Evolutionary conservation across 1,139 yeast species (phyloP), one percentile per base, ranked within the genome.

Genomic region (Nakaseomyces nivariensis): DNA sequence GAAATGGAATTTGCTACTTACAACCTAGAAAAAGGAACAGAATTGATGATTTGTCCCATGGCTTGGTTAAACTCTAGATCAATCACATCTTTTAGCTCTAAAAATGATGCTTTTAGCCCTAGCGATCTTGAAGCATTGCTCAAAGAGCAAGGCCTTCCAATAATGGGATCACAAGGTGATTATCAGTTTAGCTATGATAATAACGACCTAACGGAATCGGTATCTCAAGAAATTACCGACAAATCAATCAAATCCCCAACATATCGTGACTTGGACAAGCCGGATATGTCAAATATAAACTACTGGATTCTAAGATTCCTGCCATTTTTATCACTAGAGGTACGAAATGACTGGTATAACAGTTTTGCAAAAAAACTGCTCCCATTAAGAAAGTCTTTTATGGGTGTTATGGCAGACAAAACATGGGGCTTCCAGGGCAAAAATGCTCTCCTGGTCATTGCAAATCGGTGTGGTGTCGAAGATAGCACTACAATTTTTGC

Each of bases 261-360:
- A 1, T 56, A 59, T 37, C 50, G 40, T 45, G 65, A 58, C 56
- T 51, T 68, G 25, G 52, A 58, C 6, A 57, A 58, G 37, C 74
- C 78, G 1, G 74, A 73, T 48, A 58, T 65, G 54, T 55, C 63
- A 4, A 74, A 73, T 25, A 59, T 77, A 37, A 67, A 73, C 50
- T 81, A 87, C 67, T 89, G 96, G 95, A 70, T 84, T 4, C 62
- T 79, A n/a, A 68, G 96, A 47, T 76, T 85, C 60, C 72, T 76
- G 59, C 94, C 94, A 1, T 77, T 81, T 51, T 63, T 85, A n/a
- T 59, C 58, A 11, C 51, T 56, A 36, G 49, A 49, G 37, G 48
- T 49, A 5, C 59, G 64, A 42, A 46, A 46, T 13, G 43, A 49
- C 11, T 62, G 66, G 63, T 54, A 53, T 37, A 31, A 46, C 9